phyloP scores from a whole-genome alignment of 2,329 filamentous ascomycete genomes.

The Septoria petroselini region DNA sequence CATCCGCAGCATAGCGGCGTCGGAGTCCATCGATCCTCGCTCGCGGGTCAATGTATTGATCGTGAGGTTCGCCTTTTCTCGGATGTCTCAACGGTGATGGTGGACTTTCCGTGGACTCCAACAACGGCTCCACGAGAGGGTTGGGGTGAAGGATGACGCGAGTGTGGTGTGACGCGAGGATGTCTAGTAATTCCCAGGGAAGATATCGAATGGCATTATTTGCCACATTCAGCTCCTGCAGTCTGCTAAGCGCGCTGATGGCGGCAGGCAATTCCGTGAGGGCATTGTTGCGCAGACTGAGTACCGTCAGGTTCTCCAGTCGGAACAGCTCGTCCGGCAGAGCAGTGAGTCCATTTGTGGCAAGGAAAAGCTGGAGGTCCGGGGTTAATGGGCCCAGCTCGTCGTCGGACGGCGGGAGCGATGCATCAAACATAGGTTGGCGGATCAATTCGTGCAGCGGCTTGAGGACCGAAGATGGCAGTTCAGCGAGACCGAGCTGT shows the following conservation, averaged over 20 bases:
- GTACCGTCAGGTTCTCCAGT: constrained; percentile 59
- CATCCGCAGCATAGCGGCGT: constrained; percentile 12
- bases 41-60: constrained; percentile 20
- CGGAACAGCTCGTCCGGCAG: constrained; percentile 62
- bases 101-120: constrained; percentile 19
- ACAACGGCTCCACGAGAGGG: constrained; percentile 46
- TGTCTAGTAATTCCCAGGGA: constrained; percentile 60
- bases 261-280: constrained; percentile 60
- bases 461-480: constrained; percentile 58
- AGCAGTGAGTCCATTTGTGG: constrained; percentile 55
- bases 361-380: constrained; percentile 59
- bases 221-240: constrained; percentile 63
- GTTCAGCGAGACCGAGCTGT: constrained; percentile 49
- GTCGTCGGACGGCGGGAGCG: constrained; percentile 49
- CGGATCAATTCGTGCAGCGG: constrained; percentile 49
- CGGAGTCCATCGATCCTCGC: constrained; percentile 17
- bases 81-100: constrained; percentile 1
- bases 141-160: constrained; percentile 62
- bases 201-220: constrained; percentile 61
- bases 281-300: constrained; percentile 64
- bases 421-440: constrained; percentile 30
- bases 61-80: constrained; percentile 11
- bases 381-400: constrained; percentile 60
- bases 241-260: constrained; percentile 57
- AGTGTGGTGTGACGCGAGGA: constrained; percentile 50